Base-by-base conservation (phyloP, 306 rosid genomes). In the Prunus padus region DNA sequence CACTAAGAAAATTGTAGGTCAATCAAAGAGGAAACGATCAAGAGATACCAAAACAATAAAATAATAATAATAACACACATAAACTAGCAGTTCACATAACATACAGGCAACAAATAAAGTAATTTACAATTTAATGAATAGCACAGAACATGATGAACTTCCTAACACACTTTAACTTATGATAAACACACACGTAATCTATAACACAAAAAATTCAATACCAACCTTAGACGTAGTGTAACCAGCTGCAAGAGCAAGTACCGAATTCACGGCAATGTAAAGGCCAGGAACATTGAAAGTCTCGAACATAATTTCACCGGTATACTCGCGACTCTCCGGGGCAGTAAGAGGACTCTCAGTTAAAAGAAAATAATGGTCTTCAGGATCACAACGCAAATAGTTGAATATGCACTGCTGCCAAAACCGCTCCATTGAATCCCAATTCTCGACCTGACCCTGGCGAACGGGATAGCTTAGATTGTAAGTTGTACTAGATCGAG, bases 161-260 rank as follows among this genome's bases (percentile, higher is more conserved):
- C 59, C 45, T 47, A 66, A 19, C 70, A 51, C 22, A 8, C 11
- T 47, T 30, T 33, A 50, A 50, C 42, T 3, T 11, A 47, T 11
- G 7, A 47, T 26, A 8, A 18, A 37, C 14, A 40, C 42, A 9
- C 33, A 11, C 11, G 11, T 14, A 22, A 52, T 1, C 11, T 6
- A 4, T 56, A 6, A 12, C 80, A 47, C 12, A 51, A 31, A 28
- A 10, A 33, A 8, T 46, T n/a, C 9, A 65, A 76, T 10, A 81
- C 81, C 85, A 85, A 94, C 99, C 97, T 96, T 96, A 56, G 99
- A 96, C 40, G 99, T 84, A 3, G 99, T 96, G 88, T 96, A 96
- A 42, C 99, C 99, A 16, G 99, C 99, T 2, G 99, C 99, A 80
- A 96, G 98, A 82, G 99, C 99, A 69, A 96, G 98, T 82, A 96